Base-by-base conservation (phyloP, 805 yeast species). In the Candida arabinofermentans region DNA sequence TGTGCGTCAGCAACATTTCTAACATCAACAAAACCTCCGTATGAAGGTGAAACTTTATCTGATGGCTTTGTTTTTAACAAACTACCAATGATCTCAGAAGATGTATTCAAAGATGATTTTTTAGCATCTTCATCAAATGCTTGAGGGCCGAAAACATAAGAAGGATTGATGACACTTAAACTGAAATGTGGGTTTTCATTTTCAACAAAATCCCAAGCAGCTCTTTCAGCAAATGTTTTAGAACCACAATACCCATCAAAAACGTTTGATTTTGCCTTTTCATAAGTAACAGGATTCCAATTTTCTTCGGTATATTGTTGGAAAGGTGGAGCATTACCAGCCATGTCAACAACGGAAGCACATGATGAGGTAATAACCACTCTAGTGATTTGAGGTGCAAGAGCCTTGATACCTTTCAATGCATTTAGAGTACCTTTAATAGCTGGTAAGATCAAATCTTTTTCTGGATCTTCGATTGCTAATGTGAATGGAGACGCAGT, bases 351-450 rank as follows among this genome's bases (percentile, higher is more conserved):
- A 34, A 78, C 61, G 2, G 79, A 74, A 7, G 77, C 78, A 49
- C 69, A 74, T 5, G 77, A 72, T 3, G 78, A 78, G 1, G 85
- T 79, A 14, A 75, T 49, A 14, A 79, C 79, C 26, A 79, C 72
- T 35, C 70, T 64, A 39, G 68, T 66, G 26, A 75, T 70, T 41
- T 68, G 63, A 8, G 74, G 69, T 13, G 73, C 75, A 47, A 60
- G 67, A 24, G 56, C 50, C 48, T 66, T 59, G 39, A 74, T 64
- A 1, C 78, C 69, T 10, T 61, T 55, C 53, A 80, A 61, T 42
- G 77, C 65, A 48, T 72, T 70, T 33, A 58, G 59, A 7, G 83
- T 75, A 37, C 85, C 86, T 33, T 67, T 55, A 13, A 75, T 68
- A 1, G 86, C 84, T 10, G 86, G 86, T n/a, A 63, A 57, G 19